Evolutionary conservation across 805 yeast species (phyloP).

Genomic region (Cyberlindnera maritima): DNA sequence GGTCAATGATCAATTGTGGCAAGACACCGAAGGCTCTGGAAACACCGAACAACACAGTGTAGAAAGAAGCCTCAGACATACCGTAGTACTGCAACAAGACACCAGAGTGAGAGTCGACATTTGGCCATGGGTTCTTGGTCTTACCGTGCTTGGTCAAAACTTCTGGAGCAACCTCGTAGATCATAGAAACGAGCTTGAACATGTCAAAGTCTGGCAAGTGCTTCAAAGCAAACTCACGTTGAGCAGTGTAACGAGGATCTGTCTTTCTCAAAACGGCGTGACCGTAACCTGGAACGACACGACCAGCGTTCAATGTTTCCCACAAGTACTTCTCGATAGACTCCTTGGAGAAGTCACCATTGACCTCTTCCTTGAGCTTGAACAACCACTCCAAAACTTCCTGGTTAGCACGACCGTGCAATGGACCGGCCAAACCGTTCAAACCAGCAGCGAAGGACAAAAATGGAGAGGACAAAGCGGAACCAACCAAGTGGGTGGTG

Average conservation of each 20-base stretch:
- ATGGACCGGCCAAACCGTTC: constrained; percentile 85
- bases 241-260: constrained; percentile 85
- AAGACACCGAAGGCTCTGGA: constrained; percentile 84
- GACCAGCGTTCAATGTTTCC: constrained; percentile 76
- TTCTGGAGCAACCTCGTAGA: constrained; percentile 79
- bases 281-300: constrained; percentile 88
- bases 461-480: constrained; percentile 77
- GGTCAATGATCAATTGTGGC: constrained; percentile 81
- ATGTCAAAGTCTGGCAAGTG: constrained; percentile 78
- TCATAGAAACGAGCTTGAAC: constrained; percentile 73
- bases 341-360: constrained; percentile 66
- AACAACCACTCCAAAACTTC: constrained; percentile 82
- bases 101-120: constrained; percentile 87
- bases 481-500: constrained; percentile 82
- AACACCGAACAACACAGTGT: constrained; percentile 85
- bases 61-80: constrained; percentile 75
- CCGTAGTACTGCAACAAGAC: constrained; percentile 84
- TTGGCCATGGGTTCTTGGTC: constrained; percentile 93
- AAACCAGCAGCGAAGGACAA: constrained; percentile 78
- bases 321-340: constrained; percentile 74
- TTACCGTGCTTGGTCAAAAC: constrained; percentile 82
- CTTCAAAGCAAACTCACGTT: constrained; percentile 74
- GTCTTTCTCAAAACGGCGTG: constrained; percentile 87
- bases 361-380: constrained; percentile 54
- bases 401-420: constrained; percentile 87